Evolutionary conservation across 1,284 basidiomycete species (phyloP), one percentile per base, ranked within the genome.

Genomic region (Austroboletus niveus): DNA sequence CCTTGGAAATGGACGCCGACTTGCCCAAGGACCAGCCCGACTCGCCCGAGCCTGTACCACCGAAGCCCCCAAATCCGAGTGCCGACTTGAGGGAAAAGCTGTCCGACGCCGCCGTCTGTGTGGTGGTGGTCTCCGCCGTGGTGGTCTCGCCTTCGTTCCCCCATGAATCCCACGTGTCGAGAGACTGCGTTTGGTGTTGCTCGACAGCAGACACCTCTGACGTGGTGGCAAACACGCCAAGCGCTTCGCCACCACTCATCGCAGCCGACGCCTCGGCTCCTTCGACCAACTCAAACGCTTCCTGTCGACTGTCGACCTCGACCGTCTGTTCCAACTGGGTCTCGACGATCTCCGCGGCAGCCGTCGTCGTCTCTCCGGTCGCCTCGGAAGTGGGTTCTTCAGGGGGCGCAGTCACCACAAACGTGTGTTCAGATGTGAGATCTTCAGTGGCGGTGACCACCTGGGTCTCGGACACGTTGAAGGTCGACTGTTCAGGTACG

Each of bases 351-450:
- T 52, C 54, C 1, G 44, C 14, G 29, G 5, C 12, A 6, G 31
- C 27, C 11, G 29, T 3, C 1, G 8, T 14, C 3, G n/a, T 3
- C 31, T 45, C 49, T 22, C 29, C 47, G 17, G 36, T 14, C 15
- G 52, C 29, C 36, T 51, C 64, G 14, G 34, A 40, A 15, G 17
- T 12, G 31, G 64, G 45, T 14, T 56, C 51, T 2, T 69, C 63
- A 15, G 51, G 48, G 9, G 64, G 66, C 17, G 55, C 42, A 12
- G 57, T 56, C 41, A 68, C 66, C 20, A 66, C 64, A 5, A 66
- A 66, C 3, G 68, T 69, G 1, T 64, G 53, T 38, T 52, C 61
- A 4, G 52, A 32, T 3, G 11, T n/a, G 6, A 44, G 24, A 3
- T 56, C 55, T 15, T 56, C 65, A 6, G 42, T 0, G 2, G 27